A percentile compares a stretch with the other conserved stretches of the same genome.
Conservation (phyloP, 192 early-diverging fungal genomes). For the Backusella psychrophila region DNA sequence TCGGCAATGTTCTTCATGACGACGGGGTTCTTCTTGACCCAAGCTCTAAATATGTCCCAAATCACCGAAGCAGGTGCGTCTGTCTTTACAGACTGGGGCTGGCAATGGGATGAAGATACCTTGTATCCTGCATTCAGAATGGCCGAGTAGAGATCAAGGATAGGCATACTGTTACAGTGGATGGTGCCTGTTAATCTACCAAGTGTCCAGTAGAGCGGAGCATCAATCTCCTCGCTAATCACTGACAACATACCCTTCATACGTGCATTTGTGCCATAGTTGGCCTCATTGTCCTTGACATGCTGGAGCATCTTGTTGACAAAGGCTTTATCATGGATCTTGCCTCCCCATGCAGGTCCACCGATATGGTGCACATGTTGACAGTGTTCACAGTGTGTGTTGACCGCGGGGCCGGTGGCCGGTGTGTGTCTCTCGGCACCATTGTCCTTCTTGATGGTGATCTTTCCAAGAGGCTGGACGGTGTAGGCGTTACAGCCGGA, state of each 20-base stretch:
- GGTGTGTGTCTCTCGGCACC: slow-evolving; percentile 67
- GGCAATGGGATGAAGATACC: slow-evolving; percentile 85
- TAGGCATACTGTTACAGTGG: slow-evolving; percentile 71
- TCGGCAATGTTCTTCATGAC: slow-evolving; percentile 60
- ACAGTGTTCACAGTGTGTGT: slow-evolving; percentile 72
- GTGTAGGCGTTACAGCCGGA: slow-evolving; percentile 74
- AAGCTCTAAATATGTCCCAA: slow-evolving; percentile 91
- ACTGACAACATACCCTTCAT: slow-evolving; percentile 98
- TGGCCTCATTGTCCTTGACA: slow-evolving; percentile 52
- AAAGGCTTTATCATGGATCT: slow-evolving; percentile 84
- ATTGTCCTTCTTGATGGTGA: slow-evolving; percentile 44
- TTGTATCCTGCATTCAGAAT: slow-evolving; percentile 89
- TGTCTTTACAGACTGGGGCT: slow-evolving; percentile 84
- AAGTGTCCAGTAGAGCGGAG: slow-evolving; percentile 83
- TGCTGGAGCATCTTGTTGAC: slow-evolving; percentile 77
- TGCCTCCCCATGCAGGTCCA: slow-evolving; percentile 88
- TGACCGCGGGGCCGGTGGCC: slow-evolving; percentile 58
- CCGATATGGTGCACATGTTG: slow-evolving; percentile 73
- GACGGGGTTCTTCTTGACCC: slow-evolving; percentile 72
- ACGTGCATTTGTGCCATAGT: slow-evolving; percentile 79
- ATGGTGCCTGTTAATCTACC: slow-evolving; percentile 66
- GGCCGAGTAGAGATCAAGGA: slow-evolving; percentile 74
- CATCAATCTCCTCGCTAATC: slow-evolving; percentile 71
- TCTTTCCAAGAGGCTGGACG: slow-evolving; percentile 73
- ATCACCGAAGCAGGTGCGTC: slow-evolving; percentile 80